phyloP scores from a whole-genome alignment of 495 filamentous ascomycete species.

The Lepidopterella palustris region DNA sequence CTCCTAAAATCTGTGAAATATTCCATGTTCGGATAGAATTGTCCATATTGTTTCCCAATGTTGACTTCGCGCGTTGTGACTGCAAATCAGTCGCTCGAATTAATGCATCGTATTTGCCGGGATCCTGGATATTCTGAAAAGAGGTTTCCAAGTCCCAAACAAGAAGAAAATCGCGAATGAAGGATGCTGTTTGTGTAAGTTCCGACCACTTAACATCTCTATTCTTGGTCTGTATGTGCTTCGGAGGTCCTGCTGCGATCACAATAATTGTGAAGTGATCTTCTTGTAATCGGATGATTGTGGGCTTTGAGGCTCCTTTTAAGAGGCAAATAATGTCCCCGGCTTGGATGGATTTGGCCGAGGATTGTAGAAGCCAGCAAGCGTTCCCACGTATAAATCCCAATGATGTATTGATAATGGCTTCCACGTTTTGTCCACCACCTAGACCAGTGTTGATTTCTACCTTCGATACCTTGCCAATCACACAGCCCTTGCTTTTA shows the following conservation, averaged over 20 bases:
- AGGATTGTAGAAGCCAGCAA: slow-evolving; percentile 26
- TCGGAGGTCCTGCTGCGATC: slow-evolving; percentile 18
- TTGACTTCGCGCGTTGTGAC: background rate
- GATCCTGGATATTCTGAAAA: background rate
- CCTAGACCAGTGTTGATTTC: background rate
- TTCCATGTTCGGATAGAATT: slow-evolving; percentile 20
- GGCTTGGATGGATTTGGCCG: slow-evolving; percentile 23
- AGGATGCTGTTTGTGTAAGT: slow-evolving; percentile 8
- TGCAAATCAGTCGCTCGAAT: background rate
- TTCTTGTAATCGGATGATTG: slow-evolving; percentile 23
- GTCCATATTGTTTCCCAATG: slow-evolving; percentile 10
- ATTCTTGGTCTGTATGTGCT: background rate
- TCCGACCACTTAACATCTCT: background rate
- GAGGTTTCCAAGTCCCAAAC: slow-evolving; percentile 20
- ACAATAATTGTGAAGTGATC: slow-evolving; percentile 25
- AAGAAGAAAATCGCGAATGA: slow-evolving; percentile 23
- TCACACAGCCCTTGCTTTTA: slow-evolving; percentile 18
- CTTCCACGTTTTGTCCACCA: slow-evolving; percentile 18
- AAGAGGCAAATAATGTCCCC: slow-evolving; percentile 32
- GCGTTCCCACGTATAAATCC: too few species aligned
- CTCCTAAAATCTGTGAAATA: slow-evolving; percentile 13
- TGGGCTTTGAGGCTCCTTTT: slow-evolving; percentile 28
- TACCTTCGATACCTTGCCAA: slow-evolving; percentile 1
- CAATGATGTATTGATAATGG: slow-evolving; percentile 29
- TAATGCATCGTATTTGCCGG: background rate